These are phyloP conservation scores for Ophiognomonia clavigignenti-juglandacearum DNA, from an alignment of 2,329 filamentous ascomycete genomes.

Conservation along the genomic window DNA sequence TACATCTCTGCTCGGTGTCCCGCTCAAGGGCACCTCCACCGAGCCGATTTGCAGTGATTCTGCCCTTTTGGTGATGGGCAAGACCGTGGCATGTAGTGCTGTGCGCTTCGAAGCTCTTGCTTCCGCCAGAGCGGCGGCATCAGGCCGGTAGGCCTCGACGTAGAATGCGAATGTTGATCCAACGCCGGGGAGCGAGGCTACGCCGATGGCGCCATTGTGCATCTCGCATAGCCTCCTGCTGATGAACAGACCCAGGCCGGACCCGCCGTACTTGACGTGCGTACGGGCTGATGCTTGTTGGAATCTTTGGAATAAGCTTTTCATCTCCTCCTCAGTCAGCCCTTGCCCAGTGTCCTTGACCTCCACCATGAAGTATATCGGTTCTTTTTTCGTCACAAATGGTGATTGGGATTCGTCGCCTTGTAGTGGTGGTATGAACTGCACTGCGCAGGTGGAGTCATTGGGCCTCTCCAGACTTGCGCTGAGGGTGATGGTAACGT, in stretches of 20 bases:
- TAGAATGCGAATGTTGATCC: constrained; percentile 75
- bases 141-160: constrained; percentile 51
- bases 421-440: constrained; percentile 56
- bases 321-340: constrained; percentile 61
- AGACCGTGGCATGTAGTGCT: constrained; percentile 23
- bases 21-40: constrained; percentile 14
- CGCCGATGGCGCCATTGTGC: constrained; percentile 75
- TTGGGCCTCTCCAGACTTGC: constrained; percentile 35
- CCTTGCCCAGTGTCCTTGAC: constrained; percentile 75
- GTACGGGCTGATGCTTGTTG: constrained; percentile 67
- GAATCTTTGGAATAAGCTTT: constrained; percentile 67
- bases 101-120: constrained; percentile 33
- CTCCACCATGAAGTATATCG: constrained; percentile 64
- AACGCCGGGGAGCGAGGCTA: constrained; percentile 62
- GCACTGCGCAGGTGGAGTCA: constrained; percentile 42
- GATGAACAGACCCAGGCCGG: constrained; percentile 72
- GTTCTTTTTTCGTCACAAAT: constrained; percentile 32
- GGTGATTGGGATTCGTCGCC: constrained; percentile 35
- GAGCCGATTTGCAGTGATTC: constrained; percentile 16
- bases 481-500: constrained; percentile 45
- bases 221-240: constrained; percentile 74
- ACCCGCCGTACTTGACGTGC: constrained; percentile 70
- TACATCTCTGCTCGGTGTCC: constrained; percentile 8
- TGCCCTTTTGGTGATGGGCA: constrained; percentile 16
- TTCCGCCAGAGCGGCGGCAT: constrained; percentile 33